Evolutionary conservation across 768 basidiomycete genomes (phyloP), one percentile per base, ranked within the genome.

Genomic region (Mrakia gelida): DNA sequence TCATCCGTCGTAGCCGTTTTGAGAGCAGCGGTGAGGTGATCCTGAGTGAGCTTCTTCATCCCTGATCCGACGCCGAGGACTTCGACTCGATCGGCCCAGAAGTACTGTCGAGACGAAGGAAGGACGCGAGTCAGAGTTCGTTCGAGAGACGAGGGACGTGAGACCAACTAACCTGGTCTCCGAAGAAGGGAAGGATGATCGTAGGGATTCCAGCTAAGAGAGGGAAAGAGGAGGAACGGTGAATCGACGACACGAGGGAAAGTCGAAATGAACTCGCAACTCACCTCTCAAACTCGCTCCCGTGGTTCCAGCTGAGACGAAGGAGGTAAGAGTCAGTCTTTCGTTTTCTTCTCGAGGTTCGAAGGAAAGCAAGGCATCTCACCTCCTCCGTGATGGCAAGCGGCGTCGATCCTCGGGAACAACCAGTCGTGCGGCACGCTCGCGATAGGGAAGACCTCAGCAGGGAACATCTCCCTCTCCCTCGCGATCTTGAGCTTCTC

Each of bases 31-130:
- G 91, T 89, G 76, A 99, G 85, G 70, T 86, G 86, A 23, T 92
- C 89, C 21, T 91, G 90, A 16, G 92, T 94, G 75, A 98, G 87
- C 84, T 95, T 96, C 81, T 92, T 89, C 72, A 99, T 91, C 73
- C 91, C 90, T 43, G 90, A 88, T 65, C 96, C 97, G 71, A 98
- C 90, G 54, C 95, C 95, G 61, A 99, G 88, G 2, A 95, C 94
- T 84, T 97, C 94, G n/a, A 98, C 94, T 41, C 96, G 91, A 84
- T 99, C 94, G 4, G 94, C 93, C 94, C 94, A 98, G 86, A 98
- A 96, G 84, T 92, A 93, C 82, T 98, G 95, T 84, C 38, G 41
- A 61, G 43, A 26, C 6, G 52, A 10, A 54, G 49, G 2, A 56
- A 28, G 15, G 49, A 8, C 6, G 30, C 3, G 32, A 1, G 52